Evolutionary conservation across 805 yeast species (phyloP).

Genomic region (Candida odintsovae): DNA sequence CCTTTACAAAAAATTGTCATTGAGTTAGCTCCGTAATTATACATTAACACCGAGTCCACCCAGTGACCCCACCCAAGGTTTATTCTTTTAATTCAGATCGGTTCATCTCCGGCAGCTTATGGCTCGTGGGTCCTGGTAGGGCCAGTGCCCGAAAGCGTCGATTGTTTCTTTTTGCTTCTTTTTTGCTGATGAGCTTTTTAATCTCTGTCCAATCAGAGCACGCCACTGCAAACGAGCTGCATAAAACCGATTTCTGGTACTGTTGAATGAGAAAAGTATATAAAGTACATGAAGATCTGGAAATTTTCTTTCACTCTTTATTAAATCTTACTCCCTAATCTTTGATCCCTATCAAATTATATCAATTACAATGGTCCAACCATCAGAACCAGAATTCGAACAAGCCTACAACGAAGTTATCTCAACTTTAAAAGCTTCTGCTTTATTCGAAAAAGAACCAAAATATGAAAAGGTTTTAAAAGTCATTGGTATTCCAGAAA

Average conservation of each 20-base stretch:
- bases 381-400: slow-evolving; percentile 96
- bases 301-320: not conserved
- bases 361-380: slow-evolving; percentile 55
- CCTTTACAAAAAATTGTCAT: no score
- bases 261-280: not conserved
- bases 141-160: not conserved
- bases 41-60: no score
- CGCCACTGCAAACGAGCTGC: not conserved
- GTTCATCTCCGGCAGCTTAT: not conserved
- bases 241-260: slow-evolving; percentile 1
- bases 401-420: slow-evolving; percentile 96
- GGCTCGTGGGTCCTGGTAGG: not conserved
- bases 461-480: slow-evolving; percentile 83
- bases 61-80: not conserved
- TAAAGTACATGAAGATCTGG: not conserved
- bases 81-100: no score
- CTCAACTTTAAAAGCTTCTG: slow-evolving; percentile 84
- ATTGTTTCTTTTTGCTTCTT: not conserved
- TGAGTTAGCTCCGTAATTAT: no score
- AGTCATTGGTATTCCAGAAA: slow-evolving; percentile 91
- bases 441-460: slow-evolving; percentile 84
- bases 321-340: not conserved
- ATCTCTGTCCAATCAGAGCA: slow-evolving; percentile 8
- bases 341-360: not conserved
- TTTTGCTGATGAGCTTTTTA: not conserved